Evolutionary conservation across 805 yeast genomes (phyloP).

Genomic region (Ogataea polymorpha): DNA sequence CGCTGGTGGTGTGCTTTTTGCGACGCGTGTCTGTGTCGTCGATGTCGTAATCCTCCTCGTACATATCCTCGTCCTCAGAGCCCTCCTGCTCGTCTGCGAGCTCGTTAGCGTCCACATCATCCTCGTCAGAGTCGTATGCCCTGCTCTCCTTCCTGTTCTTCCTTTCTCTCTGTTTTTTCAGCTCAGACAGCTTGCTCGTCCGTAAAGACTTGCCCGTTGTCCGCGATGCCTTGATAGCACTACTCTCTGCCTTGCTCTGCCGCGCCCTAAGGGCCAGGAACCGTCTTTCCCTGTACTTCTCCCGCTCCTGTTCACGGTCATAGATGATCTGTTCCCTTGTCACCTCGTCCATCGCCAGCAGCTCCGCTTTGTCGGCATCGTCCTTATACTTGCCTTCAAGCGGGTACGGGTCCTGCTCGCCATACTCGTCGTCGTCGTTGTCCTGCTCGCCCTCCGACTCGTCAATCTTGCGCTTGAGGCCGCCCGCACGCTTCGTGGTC

Average conservation of each 20-base stretch:
- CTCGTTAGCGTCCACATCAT: slow-evolving; percentile 37
- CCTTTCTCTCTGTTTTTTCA: slow-evolving; percentile 36
- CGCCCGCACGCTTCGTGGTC: slow-evolving; percentile 25
- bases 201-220: slow-evolving; percentile 26
- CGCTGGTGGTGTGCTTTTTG: slow-evolving; percentile 45
- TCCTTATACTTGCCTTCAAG: slow-evolving; percentile 87
- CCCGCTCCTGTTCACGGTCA: slow-evolving; percentile 91
- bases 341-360: slow-evolving; percentile 80
- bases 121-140: slow-evolving; percentile 29
- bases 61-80: slow-evolving; percentile 40
- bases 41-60: slow-evolving; percentile 33
- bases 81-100: slow-evolving; percentile 36
- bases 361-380: slow-evolving; percentile 65
- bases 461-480: slow-evolving; percentile 25
- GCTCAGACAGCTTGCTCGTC: slow-evolving; percentile 35
- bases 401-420: slow-evolving; percentile 77
- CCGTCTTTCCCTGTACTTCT: slow-evolving; percentile 78
- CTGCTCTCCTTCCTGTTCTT: slow-evolving; percentile 30
- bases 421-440: slow-evolving; percentile 31
- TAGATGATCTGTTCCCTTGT: slow-evolving; percentile 88
- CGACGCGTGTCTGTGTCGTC: slow-evolving; percentile 27
- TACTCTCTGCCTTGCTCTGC: slow-evolving; percentile 44
- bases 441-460: slow-evolving; percentile 31
- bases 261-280: slow-evolving; percentile 80
- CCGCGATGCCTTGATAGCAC: slow-evolving; percentile 27